phyloP scores from a whole-genome alignment of 768 basidiomycete species.

The Amylocystis lapponica region DNA sequence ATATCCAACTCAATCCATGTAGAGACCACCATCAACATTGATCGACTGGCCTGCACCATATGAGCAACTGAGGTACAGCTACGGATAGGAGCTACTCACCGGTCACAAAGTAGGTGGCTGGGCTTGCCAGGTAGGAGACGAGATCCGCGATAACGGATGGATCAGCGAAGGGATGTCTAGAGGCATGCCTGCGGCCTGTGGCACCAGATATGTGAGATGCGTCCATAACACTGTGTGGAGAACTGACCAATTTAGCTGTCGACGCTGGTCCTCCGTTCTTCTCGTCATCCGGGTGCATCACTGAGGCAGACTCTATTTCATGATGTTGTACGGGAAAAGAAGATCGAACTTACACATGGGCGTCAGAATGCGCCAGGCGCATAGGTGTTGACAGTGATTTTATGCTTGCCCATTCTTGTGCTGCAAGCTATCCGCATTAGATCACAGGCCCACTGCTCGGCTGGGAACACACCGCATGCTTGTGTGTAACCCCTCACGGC shows the following conservation, averaged over 20 bases:
- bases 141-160: constrained; percentile 6
- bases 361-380: constrained; percentile 15
- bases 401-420: constrained; percentile 27
- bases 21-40: background rate
- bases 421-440: constrained; percentile 9
- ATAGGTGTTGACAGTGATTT: constrained; percentile 18
- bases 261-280: constrained; percentile 7
- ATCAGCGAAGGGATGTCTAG: background rate
- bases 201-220: background rate
- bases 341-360: constrained; percentile 5
- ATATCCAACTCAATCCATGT: background rate
- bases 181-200: background rate
- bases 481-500: constrained; percentile 19
- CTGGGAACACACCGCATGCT: constrained; percentile 27
- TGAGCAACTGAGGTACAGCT: background rate
- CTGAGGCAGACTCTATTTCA: background rate
- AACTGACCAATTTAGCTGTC: constrained; percentile 1
- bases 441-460: background rate
- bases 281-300: constrained; percentile 3
- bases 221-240: background rate
- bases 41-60: background rate
- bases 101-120: constrained; percentile 11
- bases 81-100: background rate
- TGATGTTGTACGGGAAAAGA: no score
- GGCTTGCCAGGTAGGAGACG: constrained; percentile 11